phyloP scores from a whole-genome alignment of 805 yeast genomes.

The Nakazawaea anatomiae region DNA sequence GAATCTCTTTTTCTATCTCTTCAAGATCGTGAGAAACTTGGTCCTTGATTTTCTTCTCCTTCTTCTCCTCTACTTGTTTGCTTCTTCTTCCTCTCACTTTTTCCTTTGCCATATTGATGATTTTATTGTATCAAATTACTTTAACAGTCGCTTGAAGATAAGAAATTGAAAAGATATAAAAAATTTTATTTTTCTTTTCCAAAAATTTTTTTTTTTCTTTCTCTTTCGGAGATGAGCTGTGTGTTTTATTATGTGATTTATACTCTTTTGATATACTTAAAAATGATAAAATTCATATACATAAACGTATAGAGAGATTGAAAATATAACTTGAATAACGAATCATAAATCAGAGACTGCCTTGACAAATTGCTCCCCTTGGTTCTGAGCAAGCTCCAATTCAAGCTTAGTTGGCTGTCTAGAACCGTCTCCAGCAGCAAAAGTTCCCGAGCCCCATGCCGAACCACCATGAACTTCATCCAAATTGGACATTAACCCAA shows the following conservation, averaged over 20 bases:
- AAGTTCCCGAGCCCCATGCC: slow-evolving; percentile 84
- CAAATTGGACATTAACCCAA: slow-evolving; percentile 48
- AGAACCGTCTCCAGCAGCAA: slow-evolving; percentile 72
- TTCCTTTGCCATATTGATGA: slow-evolving; percentile 5
- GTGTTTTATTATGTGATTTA: too few relatives aligned
- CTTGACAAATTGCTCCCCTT: slow-evolving; percentile 61
- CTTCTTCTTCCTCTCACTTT: slow-evolving; percentile 30
- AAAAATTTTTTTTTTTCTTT: background rate
- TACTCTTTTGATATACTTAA: too few relatives aligned
- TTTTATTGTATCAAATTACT: too few relatives aligned
- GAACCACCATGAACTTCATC: slow-evolving; percentile 76
- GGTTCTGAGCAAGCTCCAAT: slow-evolving; percentile 53
- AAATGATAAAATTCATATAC: background rate
- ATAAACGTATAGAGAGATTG: background rate
- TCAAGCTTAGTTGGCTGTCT: slow-evolving; percentile 64
- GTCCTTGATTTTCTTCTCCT: slow-evolving; percentile 10
- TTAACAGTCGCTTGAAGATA: too few relatives aligned
- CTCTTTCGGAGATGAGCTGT: background rate
- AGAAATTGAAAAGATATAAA: too few relatives aligned
- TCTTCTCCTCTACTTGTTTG: slow-evolving; percentile 7
- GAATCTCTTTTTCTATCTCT: background rate
- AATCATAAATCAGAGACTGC: slow-evolving; percentile 14
- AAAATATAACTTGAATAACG: too few relatives aligned
- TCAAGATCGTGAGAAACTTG: background rate
- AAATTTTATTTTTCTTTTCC: too few relatives aligned